Evolutionary conservation across 768 basidiomycete species (phyloP), one percentile per base, ranked within the genome.

Genomic region (Macrolepiota dolichaula): DNA sequence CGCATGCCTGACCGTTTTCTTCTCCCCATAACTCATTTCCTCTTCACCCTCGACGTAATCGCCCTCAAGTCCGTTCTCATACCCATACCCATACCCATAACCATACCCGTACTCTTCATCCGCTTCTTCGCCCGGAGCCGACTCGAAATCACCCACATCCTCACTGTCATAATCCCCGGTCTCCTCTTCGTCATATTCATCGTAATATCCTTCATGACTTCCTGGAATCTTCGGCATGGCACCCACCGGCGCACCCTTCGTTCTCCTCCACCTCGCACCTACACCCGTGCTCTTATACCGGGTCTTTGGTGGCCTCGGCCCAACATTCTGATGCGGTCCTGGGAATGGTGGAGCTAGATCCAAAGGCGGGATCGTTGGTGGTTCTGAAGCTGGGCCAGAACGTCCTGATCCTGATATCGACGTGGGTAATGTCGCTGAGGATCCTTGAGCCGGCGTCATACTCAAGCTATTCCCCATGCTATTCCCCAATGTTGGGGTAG

Each of bases 261-360:
- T 61, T 37, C 59, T 64, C 17, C 55, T 55, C 46, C 29, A 32
- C 7, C 51, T 49, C 24, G n/a, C 55, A 49, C 57, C 56, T 24
- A 51, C 53, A 32, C 29, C 22, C 62, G 59, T 6, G 58, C 51
- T 29, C 32, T 64, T 61, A 37, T 69, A 63, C 55, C 70, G 29
- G 29, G 29, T 66, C 51, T 69, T 65, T 11, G 69, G 67, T 51
- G 72, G 58, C 10, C 69, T 59, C 54, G 65, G 63, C 24, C 67
- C 66, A n/a, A 67, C 66, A 44, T 67, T 71, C 4, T 72, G 71
- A 46, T 77, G 74, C 4, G 78, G 71, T 13, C 76, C 75, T 9
- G 76, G 79, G 65, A 87, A 84, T 35, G 79, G 79, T 13, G 85
- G 85, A 32, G 77, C 76, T 19, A 86, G 71, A 67, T 88, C 85